Percentiles rank a stretch among this genome's conserved stretches.
These are phyloP conservation scores for Pleurotus sapidus DNA, from an alignment of 768 basidiomycete genomes.

Conservation along the genomic window DNA sequence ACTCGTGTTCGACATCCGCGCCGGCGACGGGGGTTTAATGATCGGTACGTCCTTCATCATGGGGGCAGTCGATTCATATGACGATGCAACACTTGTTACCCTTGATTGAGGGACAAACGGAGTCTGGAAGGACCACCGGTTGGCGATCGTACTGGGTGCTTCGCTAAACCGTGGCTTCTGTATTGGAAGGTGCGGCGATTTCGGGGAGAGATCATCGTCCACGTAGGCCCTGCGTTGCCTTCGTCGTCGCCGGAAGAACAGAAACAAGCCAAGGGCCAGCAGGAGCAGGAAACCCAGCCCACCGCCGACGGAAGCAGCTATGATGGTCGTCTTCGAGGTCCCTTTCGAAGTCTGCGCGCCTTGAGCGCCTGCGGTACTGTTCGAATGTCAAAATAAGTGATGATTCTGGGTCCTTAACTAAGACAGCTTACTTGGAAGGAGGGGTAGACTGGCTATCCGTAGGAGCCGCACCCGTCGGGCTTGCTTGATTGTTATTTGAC, in stretches of 20 bases:
- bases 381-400: background rate
- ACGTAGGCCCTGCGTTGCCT: slow-evolving; percentile 28
- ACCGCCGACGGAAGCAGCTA: slow-evolving; percentile 22
- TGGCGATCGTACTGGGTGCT: background rate
- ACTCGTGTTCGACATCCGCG: background rate
- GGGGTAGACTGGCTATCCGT: background rate
- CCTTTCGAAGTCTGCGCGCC: slow-evolving; percentile 12
- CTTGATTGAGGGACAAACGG: slow-evolving; percentile 10
- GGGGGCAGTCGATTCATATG: slow-evolving; percentile 4
- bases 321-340: slow-evolving; percentile 19
- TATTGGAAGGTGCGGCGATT: slow-evolving; percentile 19
- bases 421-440: slow-evolving; percentile 1
- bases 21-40: slow-evolving; percentile 8
- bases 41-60: slow-evolving; percentile 6
- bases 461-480: background rate
- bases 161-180: slow-evolving; percentile 13
- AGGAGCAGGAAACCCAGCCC: slow-evolving; percentile 20
- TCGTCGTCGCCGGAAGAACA: slow-evolving; percentile 24
- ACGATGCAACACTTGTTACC: slow-evolving; percentile 5
- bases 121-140: slow-evolving; percentile 9
- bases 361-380: slow-evolving; percentile 8
- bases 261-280: slow-evolving; percentile 14
- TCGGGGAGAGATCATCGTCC: slow-evolving; percentile 25
- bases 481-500: background rate
- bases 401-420: background rate